A percentile compares a stretch with the other conserved stretches of the same genome.
Evolutionary conservation across 2,329 filamentous ascomycete genomes (phyloP).

Genomic region (Trichoderma lentiforme): DNA sequence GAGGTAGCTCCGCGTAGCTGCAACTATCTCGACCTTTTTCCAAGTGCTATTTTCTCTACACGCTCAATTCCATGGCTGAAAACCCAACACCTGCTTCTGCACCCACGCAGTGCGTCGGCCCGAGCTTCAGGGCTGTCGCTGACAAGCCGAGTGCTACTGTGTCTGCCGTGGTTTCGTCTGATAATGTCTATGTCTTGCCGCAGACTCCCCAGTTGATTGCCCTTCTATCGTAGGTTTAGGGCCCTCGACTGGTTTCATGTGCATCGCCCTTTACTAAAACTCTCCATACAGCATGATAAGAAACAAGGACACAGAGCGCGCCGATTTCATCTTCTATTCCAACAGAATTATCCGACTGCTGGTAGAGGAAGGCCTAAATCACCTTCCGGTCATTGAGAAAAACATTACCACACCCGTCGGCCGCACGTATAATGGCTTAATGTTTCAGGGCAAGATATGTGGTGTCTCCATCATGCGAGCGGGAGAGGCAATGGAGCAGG

Average conservation of each 20-base stretch:
- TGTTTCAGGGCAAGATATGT: constrained; percentile 97
- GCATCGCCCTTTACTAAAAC: constrained; percentile 22
- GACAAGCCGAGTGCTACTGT: constrained; percentile 86
- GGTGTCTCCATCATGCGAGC: constrained; percentile 98
- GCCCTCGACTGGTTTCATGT: not conserved
- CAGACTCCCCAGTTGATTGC: constrained; percentile 98
- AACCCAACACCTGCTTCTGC: constrained; percentile 23
- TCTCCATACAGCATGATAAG: constrained; percentile 79
- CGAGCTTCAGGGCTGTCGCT: constrained; percentile 69
- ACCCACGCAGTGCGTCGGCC: constrained; percentile 67
- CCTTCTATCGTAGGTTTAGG: constrained; percentile 78
- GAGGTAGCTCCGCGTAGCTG: not conserved
- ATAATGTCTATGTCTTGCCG: constrained; percentile 84
- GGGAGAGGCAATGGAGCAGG: constrained; percentile 98
- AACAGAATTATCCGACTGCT: constrained; percentile 96
- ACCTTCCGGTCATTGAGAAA: constrained; percentile 86
- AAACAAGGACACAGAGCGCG: constrained; percentile 82
- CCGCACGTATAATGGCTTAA: constrained; percentile 81
- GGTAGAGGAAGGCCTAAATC: constrained; percentile 95
- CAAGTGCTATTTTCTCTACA: not conserved
- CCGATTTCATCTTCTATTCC: constrained; percentile 98
- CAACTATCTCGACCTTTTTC: not conserved
- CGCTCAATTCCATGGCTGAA: constrained; percentile 41
- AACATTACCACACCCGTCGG: constrained; percentile 89
- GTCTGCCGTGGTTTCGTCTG: constrained; percentile 74